Percentiles rank a stretch among this genome's conserved stretches.
Evolutionary conservation across 2,329 filamentous ascomycete species (phyloP).

Genomic region (Fusarium neocosmosporiellum): DNA sequence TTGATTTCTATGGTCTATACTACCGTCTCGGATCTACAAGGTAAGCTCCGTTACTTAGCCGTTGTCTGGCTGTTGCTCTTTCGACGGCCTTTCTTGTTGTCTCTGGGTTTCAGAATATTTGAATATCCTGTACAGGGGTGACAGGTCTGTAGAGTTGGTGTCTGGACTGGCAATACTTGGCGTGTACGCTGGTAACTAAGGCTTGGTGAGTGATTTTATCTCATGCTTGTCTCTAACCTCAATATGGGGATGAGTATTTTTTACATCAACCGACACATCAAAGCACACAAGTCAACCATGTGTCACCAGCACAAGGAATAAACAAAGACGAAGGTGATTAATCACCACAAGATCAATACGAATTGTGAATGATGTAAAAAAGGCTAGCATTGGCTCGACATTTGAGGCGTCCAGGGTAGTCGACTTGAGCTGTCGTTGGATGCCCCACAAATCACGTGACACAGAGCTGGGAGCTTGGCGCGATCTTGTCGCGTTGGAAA

Average conservation of each 20-base stretch:
- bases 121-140: not conserved
- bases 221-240: not conserved
- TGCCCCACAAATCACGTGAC: conserved; percentile 31
- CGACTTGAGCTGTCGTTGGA: too few relatives aligned
- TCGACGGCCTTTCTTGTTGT: not conserved
- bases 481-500: conserved; percentile 44
- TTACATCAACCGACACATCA: not conserved
- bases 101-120: not conserved
- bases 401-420: conserved; percentile 2
- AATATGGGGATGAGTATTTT: not conserved
- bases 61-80: not conserved
- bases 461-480: conserved; percentile 28
- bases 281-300: not conserved
- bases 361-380: not conserved
- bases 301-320: not conserved
- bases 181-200: not conserved
- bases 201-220: not conserved
- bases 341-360: too few relatives aligned
- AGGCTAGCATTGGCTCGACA: not conserved
- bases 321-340: not conserved
- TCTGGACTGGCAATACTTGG: not conserved
- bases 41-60: not conserved
- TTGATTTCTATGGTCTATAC: not conserved
- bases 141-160: not conserved
- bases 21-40: not conserved